phyloP scores from a whole-genome alignment of 192 early-diverging fungal genomes.

The Coemansia sp. region DNA sequence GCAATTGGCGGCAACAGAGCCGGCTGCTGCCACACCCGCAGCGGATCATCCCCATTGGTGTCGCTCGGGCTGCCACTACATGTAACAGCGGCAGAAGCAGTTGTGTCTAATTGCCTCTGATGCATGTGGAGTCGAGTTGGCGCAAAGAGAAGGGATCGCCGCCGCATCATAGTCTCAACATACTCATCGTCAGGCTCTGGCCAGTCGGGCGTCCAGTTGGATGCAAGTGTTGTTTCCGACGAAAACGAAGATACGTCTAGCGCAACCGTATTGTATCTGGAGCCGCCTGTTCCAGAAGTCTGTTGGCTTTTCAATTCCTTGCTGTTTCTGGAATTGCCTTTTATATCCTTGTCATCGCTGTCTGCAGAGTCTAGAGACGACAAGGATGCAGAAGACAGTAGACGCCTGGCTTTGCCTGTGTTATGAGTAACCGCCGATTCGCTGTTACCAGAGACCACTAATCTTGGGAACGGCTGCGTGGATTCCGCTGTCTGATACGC shows the following conservation, averaged over 20 bases:
- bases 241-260: background rate
- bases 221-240: background rate
- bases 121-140: slow-evolving; percentile 3
- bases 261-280: background rate
- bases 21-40: slow-evolving; percentile 29
- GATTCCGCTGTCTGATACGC: background rate
- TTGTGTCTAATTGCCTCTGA: background rate
- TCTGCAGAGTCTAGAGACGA: slow-evolving; percentile 16
- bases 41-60: slow-evolving; percentile 16
- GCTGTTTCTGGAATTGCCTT: background rate
- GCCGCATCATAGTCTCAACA: slow-evolving; percentile 23
- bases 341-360: no score
- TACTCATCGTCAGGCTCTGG: slow-evolving; percentile 40
- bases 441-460: background rate
- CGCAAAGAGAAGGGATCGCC: slow-evolving; percentile 9
- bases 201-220: slow-evolving; percentile 39
- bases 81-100: background rate
- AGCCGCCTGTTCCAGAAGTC: background rate
- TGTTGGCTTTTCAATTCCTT: background rate
- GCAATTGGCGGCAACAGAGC: slow-evolving; percentile 15
- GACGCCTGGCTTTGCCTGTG: background rate
- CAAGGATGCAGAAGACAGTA: background rate
- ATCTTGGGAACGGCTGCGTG: background rate
- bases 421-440: background rate
- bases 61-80: background rate